A percentile compares a stretch with the other conserved stretches of the same genome.
Conservation (phyloP, 169 alveolate species). For the Eimeria falciformis region DNA sequence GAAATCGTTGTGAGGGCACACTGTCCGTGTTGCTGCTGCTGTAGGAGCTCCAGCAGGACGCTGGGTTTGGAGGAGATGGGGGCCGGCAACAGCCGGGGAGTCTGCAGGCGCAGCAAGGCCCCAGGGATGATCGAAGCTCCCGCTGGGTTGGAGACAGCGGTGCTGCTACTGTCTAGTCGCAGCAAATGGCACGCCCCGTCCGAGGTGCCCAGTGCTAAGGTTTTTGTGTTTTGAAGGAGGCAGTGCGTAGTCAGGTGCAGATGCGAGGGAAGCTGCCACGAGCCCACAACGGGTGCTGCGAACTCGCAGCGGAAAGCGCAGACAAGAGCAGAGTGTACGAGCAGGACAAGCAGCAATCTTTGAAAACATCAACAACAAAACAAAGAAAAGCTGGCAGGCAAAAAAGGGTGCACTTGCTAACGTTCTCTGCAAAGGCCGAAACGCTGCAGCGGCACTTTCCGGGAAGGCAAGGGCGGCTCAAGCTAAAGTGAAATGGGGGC, state of each 20-base stretch:
- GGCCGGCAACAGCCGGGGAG: slow-evolving; percentile 26
- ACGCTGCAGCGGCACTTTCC: background rate
- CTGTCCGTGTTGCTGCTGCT: slow-evolving; percentile 11
- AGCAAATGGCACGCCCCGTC: slow-evolving; percentile 65
- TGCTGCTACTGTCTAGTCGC: slow-evolving; percentile 59
- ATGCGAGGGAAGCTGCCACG: slow-evolving; percentile 52
- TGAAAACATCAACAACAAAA: too few relatives aligned
- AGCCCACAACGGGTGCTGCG: slow-evolving; percentile 56
- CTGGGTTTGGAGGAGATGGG: slow-evolving; percentile 2
- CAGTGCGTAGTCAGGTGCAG: slow-evolving; percentile 7
- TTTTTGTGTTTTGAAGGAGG: slow-evolving; percentile 47
- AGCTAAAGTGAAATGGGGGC: background rate
- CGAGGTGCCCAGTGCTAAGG: slow-evolving; percentile 48
- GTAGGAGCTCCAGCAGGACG: slow-evolving; percentile 41
- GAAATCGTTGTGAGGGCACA: background rate
- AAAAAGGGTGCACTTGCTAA: too few relatives aligned
- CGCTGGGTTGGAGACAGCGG: background rate
- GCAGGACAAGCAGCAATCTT: too few relatives aligned
- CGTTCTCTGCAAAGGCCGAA: background rate
- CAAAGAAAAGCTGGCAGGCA: too few relatives aligned
- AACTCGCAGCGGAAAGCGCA: too few relatives aligned
- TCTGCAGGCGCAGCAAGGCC: slow-evolving; percentile 45
- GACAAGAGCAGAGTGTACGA: too few relatives aligned
- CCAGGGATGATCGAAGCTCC: slow-evolving; percentile 3
- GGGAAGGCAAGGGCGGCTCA: background rate